Evolutionary conservation across 768 basidiomycete species (phyloP).

Genomic region (Termitomyces sp.): DNA sequence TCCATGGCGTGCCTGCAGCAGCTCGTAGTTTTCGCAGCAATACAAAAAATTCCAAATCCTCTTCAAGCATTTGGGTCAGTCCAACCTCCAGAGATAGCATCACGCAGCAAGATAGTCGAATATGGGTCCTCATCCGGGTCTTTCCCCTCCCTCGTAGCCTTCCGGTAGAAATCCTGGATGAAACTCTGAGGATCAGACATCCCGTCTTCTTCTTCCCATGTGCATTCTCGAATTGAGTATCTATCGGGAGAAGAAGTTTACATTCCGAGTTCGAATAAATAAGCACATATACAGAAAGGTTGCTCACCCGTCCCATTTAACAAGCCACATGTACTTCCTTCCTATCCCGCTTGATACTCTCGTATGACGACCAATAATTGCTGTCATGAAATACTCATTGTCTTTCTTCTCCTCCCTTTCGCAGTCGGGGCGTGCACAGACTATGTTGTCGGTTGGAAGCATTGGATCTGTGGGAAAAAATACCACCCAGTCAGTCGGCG

Average conservation of each 20-base stretch:
- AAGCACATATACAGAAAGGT: neutral
- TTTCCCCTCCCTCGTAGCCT: constrained; percentile 21
- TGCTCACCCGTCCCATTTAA: constrained; percentile 35
- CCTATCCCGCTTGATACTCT: constrained; percentile 19
- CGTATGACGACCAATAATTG: constrained; percentile 26
- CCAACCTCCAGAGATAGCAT: constrained; percentile 28
- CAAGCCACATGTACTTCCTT: constrained; percentile 23
- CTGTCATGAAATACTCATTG: constrained; percentile 25
- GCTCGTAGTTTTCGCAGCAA: neutral
- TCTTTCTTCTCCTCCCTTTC: constrained; percentile 8
- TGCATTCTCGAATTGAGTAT: constrained; percentile 26
- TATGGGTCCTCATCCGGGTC: constrained; percentile 18
- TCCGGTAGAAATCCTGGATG: constrained; percentile 23
- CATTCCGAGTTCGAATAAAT: neutral
- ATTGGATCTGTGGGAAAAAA: constrained; percentile 4
- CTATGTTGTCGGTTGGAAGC: constrained; percentile 1
- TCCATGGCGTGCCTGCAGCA: too few relatives aligned
- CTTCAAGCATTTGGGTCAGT: constrained; percentile 10
- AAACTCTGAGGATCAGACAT: constrained; percentile 23
- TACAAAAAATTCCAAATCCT: neutral
- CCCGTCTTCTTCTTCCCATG: constrained; percentile 27
- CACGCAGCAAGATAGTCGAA: constrained; percentile 22
- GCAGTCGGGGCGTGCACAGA: constrained; percentile 25
- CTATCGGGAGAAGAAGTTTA: constrained; percentile 13
- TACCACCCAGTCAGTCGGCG: neutral